Evolutionary conservation across 805 yeast genomes (phyloP), one percentile per base, ranked within the genome.

Genomic region (Zygoascus biomembranicola): DNA sequence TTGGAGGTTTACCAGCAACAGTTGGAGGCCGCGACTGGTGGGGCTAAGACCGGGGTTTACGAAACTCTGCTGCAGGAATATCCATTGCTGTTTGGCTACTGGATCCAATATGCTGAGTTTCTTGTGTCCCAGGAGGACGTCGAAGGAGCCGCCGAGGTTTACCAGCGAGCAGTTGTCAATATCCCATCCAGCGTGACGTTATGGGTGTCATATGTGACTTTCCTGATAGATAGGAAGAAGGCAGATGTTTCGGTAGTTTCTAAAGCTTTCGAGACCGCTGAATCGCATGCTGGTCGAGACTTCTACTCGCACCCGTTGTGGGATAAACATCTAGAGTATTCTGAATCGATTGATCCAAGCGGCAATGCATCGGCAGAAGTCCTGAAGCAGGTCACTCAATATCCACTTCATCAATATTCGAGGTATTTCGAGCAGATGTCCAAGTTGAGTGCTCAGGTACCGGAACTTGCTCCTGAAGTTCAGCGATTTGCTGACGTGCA

Each of bases 331-430:
- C 67, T 94, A 20, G 82, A 75, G 44, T 85, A 81, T 71, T 84
- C 81, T 59, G 65, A 69, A 2, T 66, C 70, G 26, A 66, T 66
- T 26, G 75, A 71, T 39, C 66, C 78, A 3, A 61, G 73, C 1
- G 62, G 66, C 2, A 63, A 79, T 1, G 75, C 80, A 1, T 48
- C 56, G 16, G 71, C 54, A 67, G 50, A 31, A 5, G 82, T 44
- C 66, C 80, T 47, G 63, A 63, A 39, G 2, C 51, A 57, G 20
- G 56, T 70, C 14, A 52, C 67, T 5, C 54, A 53, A 14, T 72
- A 87, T 2, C 98, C 98, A 0, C 67, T 90, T 47, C 92, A 94
- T 68, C 94, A 89, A 61, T 90, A 94, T 66, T 85, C 97, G 0
- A 81, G 81, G 58, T 92, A 85, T 66, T 84, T 78, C 61, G 81